phyloP scores from a whole-genome alignment of 78 protist genomes.

The Bigelowiella natans region DNA sequence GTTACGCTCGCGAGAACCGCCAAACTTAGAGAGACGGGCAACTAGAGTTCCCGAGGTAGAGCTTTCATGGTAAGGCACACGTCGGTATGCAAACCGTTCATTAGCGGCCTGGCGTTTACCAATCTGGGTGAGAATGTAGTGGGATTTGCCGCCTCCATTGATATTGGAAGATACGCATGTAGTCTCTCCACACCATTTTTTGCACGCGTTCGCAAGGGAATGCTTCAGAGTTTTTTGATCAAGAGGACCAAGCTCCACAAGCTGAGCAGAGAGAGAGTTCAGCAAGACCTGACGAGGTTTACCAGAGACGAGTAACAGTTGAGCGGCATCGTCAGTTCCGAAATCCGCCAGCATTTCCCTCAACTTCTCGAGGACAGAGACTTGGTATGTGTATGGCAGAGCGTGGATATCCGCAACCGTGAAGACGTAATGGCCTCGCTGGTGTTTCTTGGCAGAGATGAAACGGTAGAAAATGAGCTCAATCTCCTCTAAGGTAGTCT shows the following conservation, averaged over 20 bases:
- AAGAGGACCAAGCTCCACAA: not conserved
- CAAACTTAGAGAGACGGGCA: not conserved
- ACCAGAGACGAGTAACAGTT: not conserved
- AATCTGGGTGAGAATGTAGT: not conserved
- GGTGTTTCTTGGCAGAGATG: constrained; percentile 2
- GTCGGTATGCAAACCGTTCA: not conserved
- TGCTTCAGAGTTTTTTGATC: not conserved
- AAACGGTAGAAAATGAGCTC: not conserved
- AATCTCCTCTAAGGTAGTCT: constrained; percentile 1
- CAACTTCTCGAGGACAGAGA: not conserved
- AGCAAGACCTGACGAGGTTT: not conserved
- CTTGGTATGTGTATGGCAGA: not conserved
- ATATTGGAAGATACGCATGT: not conserved
- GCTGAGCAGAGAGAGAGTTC: not conserved
- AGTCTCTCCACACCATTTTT: not conserved
- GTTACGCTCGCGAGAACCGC: not conserved
- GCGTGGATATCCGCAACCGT: constrained; percentile 1
- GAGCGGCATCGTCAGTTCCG: not conserved
- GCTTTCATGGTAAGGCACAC: not conserved
- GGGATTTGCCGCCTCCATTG: not conserved
- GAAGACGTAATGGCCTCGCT: not conserved
- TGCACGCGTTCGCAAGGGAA: not conserved
- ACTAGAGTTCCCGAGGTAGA: not conserved
- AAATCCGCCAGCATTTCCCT: not conserved
- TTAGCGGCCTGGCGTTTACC: not conserved